Base-by-base conservation (phyloP, 1,284 basidiomycete species). In the Mycena citricolor region DNA sequence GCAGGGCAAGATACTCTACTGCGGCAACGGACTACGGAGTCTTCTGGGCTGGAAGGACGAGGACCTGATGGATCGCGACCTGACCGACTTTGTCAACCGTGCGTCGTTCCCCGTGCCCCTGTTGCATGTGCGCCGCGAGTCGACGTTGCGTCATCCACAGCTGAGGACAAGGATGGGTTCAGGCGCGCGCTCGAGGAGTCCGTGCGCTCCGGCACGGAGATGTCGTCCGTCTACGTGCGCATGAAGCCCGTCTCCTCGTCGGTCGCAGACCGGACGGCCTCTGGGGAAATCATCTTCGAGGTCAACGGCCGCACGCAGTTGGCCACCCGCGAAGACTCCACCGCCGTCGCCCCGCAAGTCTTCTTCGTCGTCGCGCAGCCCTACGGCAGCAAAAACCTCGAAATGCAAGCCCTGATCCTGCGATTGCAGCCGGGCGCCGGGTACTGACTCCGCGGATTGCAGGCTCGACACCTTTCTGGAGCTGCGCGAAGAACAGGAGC, bases 401-500 rank as follows among this genome's bases (percentile, higher is more conserved):
- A 82, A 28, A 80, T 83, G 86, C 86, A 59, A 51, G 79, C 65
- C 34, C 53, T 59, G 46, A 58, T 42, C 22, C 34, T n/a, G n/a
- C 22, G 44, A 24, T 36, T 25, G 39, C 41, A 24, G 17, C 10
- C 32, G 26, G 31, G 39, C 5, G 12, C n/a, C 11, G 10, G 29
- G 28, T 25, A 26, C 42, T 38, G 14, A 49, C 16, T n/a, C 23
- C 17, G 21, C 39, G 32, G 13, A 40, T n/a, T n/a, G n/a, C n/a
- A 90, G 87, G 76, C 67, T 90, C 26, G 82, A 88, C 58, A 83
- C 83, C 4, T 83, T 86, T 58, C 63, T 90, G 28, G 87, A 90
- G 56, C 74, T 90, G 44, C 88, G 87, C 61, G 71, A 81, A 41
- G 86, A 90, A 63, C 86, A 90, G 61, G 81, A 86, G 58, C 73